phyloP scores from a whole-genome alignment of 352 stramenopile genomes.

The Phytophthora syringae region DNA sequence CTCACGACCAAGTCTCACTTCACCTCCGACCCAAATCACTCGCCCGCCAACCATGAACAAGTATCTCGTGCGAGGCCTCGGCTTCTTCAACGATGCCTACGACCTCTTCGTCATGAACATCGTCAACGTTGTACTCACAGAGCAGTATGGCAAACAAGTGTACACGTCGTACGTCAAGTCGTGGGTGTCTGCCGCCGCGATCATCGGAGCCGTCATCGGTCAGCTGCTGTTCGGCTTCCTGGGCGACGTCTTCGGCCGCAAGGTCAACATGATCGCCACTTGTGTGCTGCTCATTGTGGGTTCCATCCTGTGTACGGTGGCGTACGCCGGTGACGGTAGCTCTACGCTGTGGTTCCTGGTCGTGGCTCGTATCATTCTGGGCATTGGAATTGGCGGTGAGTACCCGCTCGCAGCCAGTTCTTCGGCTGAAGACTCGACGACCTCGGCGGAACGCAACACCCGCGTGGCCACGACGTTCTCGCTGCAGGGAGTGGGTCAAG shows the following conservation, averaged over 20 bases:
- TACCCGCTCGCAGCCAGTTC: conserved; percentile 49
- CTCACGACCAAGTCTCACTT: conserved; percentile 1
- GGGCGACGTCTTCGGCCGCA: conserved; percentile 61
- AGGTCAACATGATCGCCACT: conserved; percentile 67
- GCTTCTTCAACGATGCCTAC: conserved; percentile 70
- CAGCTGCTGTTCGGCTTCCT: conserved; percentile 63
- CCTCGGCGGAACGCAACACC: conserved; percentile 47
- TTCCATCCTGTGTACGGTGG: conserved; percentile 50
- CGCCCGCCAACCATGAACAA: conserved; percentile 49
- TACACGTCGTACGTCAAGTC: conserved; percentile 69
- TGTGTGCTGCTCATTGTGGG: conserved; percentile 57
- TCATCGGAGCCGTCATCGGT: conserved; percentile 61
- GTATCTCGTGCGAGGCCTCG: conserved; percentile 58
- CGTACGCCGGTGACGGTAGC: conserved; percentile 34
- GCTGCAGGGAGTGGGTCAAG: conserved; percentile 57
- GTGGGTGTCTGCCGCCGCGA: conserved; percentile 51
- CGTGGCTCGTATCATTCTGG: conserved; percentile 44
- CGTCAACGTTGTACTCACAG: conserved; percentile 67
- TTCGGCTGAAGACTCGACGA: conserved; percentile 58
- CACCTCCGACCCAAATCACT: conserved; percentile 13
- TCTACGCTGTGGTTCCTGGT: conserved; percentile 53
- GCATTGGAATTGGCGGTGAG: conserved; percentile 47
- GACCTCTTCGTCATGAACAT: conserved; percentile 79
- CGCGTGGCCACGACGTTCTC: conserved; percentile 66
- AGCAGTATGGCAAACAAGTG: conserved; percentile 61